phyloP scores from a whole-genome alignment of 495 filamentous ascomycete genomes.

The Polyplosphaeria fusca region DNA sequence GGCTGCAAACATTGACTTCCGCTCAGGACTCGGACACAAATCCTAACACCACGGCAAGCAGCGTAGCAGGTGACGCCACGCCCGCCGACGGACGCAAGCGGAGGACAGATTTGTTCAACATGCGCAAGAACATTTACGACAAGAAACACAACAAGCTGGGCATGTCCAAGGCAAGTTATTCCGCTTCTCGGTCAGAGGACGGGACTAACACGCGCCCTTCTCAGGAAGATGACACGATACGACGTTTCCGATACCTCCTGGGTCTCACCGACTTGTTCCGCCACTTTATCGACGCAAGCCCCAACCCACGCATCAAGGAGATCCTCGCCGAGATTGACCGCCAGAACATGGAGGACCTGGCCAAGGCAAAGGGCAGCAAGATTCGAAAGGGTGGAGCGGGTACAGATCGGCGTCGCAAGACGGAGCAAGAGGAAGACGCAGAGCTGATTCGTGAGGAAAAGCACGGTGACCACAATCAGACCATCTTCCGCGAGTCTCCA shows the following conservation, averaged over 20 bases:
- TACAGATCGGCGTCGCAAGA: slow-evolving; percentile 74
- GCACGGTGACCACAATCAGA: slow-evolving; percentile 77
- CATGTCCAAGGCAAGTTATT: slow-evolving; percentile 73
- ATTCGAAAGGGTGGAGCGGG: slow-evolving; percentile 81
- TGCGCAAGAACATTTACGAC: slow-evolving; percentile 86
- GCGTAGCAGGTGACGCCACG: slow-evolving; percentile 67
- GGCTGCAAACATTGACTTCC: slow-evolving; percentile 1
- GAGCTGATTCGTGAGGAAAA: slow-evolving; percentile 91
- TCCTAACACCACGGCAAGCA: slow-evolving; percentile 86
- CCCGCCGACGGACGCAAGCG: slow-evolving; percentile 75
- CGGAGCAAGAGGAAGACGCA: slow-evolving; percentile 96
- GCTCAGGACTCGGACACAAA: slow-evolving; percentile 82
- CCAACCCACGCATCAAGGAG: slow-evolving; percentile 83
- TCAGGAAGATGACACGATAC: slow-evolving; percentile 92
- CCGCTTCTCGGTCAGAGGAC: background rate
- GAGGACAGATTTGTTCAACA: slow-evolving; percentile 76
- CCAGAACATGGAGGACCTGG: slow-evolving; percentile 74
- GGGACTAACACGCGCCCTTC: background rate
- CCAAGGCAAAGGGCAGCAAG: slow-evolving; percentile 66
- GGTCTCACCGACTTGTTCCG: slow-evolving; percentile 96
- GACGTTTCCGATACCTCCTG: slow-evolving; percentile 91
- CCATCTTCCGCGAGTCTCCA: slow-evolving; percentile 89
- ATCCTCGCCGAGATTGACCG: slow-evolving; percentile 91
- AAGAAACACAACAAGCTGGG: slow-evolving; percentile 90
- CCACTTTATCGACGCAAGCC: slow-evolving; percentile 98